Base-by-base conservation (phyloP, 2,329 filamentous ascomycete species). In the Leptodontidium sp. region DNA sequence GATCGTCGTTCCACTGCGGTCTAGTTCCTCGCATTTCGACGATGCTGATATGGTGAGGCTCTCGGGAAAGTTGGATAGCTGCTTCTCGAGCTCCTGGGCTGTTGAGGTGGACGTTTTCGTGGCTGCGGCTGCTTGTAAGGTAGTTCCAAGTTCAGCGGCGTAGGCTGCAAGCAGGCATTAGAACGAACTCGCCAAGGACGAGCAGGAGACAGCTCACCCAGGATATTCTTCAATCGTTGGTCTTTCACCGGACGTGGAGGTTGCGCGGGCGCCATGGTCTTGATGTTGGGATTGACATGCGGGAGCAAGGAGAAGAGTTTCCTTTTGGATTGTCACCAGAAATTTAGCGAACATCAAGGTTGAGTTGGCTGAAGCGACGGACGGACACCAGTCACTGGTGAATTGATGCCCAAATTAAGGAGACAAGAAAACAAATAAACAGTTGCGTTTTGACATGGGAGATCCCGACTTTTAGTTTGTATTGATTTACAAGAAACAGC, bases 1-100 rank as follows among this genome's bases (percentile, higher is more conserved):
- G 8, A 93, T 79, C 29, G 82, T 81, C 0, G 86, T 84, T 66
- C 87, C 91, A 7, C 82, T 73, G 5, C 73, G 78, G 69, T 92
- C 89, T 2, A 93, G 79, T 5, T 86, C 82, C 29, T 80, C 78
- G 52, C 82, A 80, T 64, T 78, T 82, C 4, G 78, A 72, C 4
- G 76, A 72, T 29, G 78, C 71, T 40, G 75, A 62, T 1, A 76
- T 52, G 14, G 72, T 74, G 1, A 80, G 71, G 11, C 75, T 77
- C 26, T 74, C 79, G 26, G 80, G 77, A 32, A 79, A 80, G 45
- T 73, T 76, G 1, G 68, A 67, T 50, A 83, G 79, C 11, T 81
- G 79, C 8, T 78, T 79, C 43, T 82, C 79, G 35, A 87, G 78
- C 21, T 86, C 80, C 1, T 76, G 66, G 38, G 80, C 77, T 0